Conservation (phyloP, 495 filamentous ascomycete species). For the Aspergillus campestris region DNA sequence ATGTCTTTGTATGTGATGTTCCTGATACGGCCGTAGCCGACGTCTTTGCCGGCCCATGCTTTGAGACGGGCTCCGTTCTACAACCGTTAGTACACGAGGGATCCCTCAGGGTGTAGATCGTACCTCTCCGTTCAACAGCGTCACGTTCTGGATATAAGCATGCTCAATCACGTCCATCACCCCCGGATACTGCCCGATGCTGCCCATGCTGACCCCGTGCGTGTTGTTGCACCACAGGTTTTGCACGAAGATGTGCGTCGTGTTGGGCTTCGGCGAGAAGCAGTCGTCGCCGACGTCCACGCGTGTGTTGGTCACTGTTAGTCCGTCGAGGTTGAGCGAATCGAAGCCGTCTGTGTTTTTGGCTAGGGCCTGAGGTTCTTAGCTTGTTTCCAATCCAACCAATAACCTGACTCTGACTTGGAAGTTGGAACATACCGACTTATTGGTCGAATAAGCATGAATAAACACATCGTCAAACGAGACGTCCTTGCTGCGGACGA, state of each 20-base stretch:
- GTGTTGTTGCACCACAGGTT: constrained; percentile 53
- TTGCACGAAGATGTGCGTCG: constrained; percentile 46
- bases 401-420: too few relatives aligned
- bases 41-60: constrained; percentile 42
- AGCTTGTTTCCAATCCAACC: too few relatives aligned
- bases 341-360: constrained; percentile 56
- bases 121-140: constrained; percentile 44
- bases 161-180: constrained; percentile 45
- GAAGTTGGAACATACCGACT: constrained; percentile 18
- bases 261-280: constrained; percentile 52
- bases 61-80: constrained; percentile 50
- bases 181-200: constrained; percentile 47
- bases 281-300: constrained; percentile 52
- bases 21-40: constrained; percentile 49
- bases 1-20: constrained; percentile 54
- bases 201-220: constrained; percentile 50
- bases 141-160: constrained; percentile 48
- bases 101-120: too few relatives aligned
- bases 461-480: constrained; percentile 45
- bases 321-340: constrained; percentile 39
- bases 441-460: constrained; percentile 46
- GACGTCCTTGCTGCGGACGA: constrained; percentile 44
- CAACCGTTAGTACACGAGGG: background rate
- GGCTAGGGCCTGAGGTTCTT: constrained; percentile 25
- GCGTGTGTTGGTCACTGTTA: constrained; percentile 41